Conservation (phyloP, 306 rosid genomes). For the Vigna hirtella region DNA sequence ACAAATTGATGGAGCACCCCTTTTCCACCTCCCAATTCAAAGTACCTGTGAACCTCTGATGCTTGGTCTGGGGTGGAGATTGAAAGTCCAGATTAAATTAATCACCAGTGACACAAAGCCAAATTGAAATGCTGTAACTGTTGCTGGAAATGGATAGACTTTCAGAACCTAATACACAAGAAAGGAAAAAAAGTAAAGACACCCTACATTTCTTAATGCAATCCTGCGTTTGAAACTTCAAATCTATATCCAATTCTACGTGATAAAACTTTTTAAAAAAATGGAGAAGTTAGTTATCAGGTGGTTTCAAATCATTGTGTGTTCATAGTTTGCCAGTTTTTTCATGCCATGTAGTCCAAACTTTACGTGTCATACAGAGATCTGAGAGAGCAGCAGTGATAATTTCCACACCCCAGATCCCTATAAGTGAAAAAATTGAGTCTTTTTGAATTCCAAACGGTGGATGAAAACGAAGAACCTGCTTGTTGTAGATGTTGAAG, state of each 20-base stretch:
- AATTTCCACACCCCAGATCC: slow-evolving; percentile 10
- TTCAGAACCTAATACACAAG: slow-evolving; percentile 71
- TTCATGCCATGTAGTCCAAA: not conserved
- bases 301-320: not conserved
- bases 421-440: slow-evolving; percentile 14
- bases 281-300: not conserved
- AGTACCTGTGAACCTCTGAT: slow-evolving; percentile 65
- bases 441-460: not conserved
- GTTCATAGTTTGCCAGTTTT: not conserved
- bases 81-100: slow-evolving; percentile 64
- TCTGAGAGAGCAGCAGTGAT: too few species aligned
- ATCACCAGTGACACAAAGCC: slow-evolving; percentile 62
- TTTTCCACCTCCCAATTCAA: slow-evolving; percentile 32
- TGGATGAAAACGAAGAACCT: slow-evolving; percentile 51
- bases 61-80: slow-evolving; percentile 66
- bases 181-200: not conserved
- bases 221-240: slow-evolving; percentile 10
- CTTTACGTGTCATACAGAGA: not conserved
- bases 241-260: not conserved
- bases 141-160: slow-evolving; percentile 91
- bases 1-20: slow-evolving; percentile 9
- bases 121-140: slow-evolving; percentile 71
- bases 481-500: slow-evolving; percentile 82
- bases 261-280: too few species aligned
- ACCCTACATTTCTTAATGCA: slow-evolving; percentile 29